phyloP scores from a whole-genome alignment of 1,139 yeast genomes.

The Zhuliangozyma parablackwelliae region DNA sequence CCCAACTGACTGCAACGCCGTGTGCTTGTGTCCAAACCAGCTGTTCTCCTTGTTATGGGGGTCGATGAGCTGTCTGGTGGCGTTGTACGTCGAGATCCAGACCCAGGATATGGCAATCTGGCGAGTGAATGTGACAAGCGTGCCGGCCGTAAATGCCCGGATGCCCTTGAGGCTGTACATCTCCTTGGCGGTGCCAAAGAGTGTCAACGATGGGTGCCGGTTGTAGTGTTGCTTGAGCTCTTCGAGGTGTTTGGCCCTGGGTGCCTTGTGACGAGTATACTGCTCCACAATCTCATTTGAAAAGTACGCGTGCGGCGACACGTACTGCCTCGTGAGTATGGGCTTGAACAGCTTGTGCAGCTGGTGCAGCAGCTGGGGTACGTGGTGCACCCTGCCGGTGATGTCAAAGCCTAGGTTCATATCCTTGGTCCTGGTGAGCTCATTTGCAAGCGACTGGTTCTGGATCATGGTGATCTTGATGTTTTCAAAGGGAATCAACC shows the following conservation, averaged over 20 bases:
- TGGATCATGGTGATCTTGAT: constrained; percentile 85
- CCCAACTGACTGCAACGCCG: constrained; percentile 42
- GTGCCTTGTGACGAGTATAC: constrained; percentile 18
- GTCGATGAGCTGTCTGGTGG: constrained; percentile 63
- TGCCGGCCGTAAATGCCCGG: constrained; percentile 77
- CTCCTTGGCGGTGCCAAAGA: constrained; percentile 52
- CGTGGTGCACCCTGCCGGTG: constrained; percentile 15
- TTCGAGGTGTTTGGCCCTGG: constrained; percentile 26
- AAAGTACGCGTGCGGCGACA: constrained; percentile 44
- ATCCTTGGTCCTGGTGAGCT: constrained; percentile 20
- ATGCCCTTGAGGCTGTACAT: constrained; percentile 75
- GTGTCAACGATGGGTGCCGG: constrained; percentile 50
- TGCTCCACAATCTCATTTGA: constrained; percentile 33
- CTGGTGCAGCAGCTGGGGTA: constrained; percentile 8
- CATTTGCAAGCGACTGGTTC: constrained; percentile 41
- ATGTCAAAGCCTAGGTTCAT: constrained; percentile 18
- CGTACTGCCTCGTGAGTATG: constrained; percentile 31
- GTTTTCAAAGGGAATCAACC: constrained; percentile 89
- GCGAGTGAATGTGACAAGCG: constrained; percentile 71
- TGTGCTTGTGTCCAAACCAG: constrained; percentile 48
- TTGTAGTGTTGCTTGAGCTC: constrained; percentile 38
- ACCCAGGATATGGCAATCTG: constrained; percentile 78
- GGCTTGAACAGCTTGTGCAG: constrained; percentile 24
- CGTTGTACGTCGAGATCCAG: constrained; percentile 78
- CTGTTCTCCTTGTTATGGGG: constrained; percentile 46